Conservation (phyloP, 2,329 filamentous ascomycete species). For the Xylariaceae sp. region DNA sequence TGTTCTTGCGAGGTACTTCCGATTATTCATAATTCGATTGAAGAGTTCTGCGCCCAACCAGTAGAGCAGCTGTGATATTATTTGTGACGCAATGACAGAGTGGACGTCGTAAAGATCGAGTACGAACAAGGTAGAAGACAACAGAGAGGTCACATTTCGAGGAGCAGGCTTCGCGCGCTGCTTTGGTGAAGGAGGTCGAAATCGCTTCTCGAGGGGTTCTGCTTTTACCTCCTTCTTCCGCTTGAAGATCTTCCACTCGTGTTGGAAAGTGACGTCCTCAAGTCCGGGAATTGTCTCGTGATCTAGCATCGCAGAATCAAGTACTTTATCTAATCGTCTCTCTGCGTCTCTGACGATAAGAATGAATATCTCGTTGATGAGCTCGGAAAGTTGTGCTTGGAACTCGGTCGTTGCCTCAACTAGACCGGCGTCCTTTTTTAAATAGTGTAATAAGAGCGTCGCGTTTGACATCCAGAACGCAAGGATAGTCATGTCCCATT, state of each 20-base stretch:
- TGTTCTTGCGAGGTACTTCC: constrained; percentile 90
- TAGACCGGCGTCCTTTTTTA: constrained; percentile 89
- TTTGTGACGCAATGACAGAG: constrained; percentile 91
- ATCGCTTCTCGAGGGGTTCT: constrained; percentile 87
- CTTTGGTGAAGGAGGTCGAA: constrained; percentile 90
- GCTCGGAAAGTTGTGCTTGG: constrained; percentile 88
- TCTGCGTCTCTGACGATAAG: constrained; percentile 96
- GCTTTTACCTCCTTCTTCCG: constrained; percentile 87
- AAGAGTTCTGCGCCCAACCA: constrained; percentile 97
- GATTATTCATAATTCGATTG: constrained; percentile 96
- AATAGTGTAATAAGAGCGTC: constrained; percentile 90
- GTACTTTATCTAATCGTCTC: constrained; percentile 90
- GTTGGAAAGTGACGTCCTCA: constrained; percentile 94
- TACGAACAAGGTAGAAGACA: constrained; percentile 95
- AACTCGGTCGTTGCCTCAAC: constrained; percentile 83
- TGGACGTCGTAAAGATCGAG: constrained; percentile 98
- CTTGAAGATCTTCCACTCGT: constrained; percentile 98
- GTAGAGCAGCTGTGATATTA: constrained; percentile 89
- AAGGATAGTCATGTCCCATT: constrained; percentile 99
- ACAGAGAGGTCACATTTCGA: constrained; percentile 90
- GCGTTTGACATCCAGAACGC: constrained; percentile 99
- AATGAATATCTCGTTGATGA: constrained; percentile 98
- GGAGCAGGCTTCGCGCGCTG: constrained; percentile 89
- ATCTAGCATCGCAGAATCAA: constrained; percentile 92
- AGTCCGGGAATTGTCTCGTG: constrained; percentile 98